Evolutionary conservation across 345 rosid species (phyloP).

Genomic region (Psidium guajava): DNA sequence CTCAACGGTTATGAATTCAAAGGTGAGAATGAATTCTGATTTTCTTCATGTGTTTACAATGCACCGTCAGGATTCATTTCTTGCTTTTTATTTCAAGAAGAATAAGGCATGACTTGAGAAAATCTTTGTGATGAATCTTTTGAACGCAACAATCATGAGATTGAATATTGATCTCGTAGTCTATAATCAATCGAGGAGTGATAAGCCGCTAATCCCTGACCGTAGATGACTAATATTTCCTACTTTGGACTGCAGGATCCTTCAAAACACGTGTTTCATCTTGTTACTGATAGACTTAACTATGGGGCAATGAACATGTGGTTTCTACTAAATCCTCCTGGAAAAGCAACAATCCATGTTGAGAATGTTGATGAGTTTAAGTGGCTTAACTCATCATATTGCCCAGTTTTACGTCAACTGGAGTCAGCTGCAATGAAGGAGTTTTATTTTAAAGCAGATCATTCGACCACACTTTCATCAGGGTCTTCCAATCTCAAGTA

Average conservation of each 20-base stretch:
- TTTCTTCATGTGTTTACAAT: background rate
- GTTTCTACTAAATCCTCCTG: conserved; percentile 93
- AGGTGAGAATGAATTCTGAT: conserved; percentile 35
- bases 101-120: background rate
- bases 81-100: background rate
- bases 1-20: conserved; percentile 86
- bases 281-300: conserved; percentile 85
- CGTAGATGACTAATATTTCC: background rate
- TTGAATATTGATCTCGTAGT: background rate
- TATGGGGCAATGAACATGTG: conserved; percentile 99
- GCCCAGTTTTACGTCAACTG: conserved; percentile 94
- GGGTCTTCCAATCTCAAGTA: conserved; percentile 92
- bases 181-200: too few species aligned
- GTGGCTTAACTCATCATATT: conserved; percentile 97
- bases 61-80: background rate
- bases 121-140: background rate
- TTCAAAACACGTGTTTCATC: conserved; percentile 92
- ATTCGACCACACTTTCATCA: conserved; percentile 64
- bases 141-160: background rate
- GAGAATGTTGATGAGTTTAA: conserved; percentile 96
- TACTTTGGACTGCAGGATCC: conserved; percentile 53
- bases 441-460: conserved; percentile 93
- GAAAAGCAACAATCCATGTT: conserved; percentile 87
- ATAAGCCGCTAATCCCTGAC: too few species aligned
- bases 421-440: conserved; percentile 94